phyloP scores from a whole-genome alignment of 2,329 filamentous ascomycete genomes.

The Hirsutella thompsonii region DNA sequence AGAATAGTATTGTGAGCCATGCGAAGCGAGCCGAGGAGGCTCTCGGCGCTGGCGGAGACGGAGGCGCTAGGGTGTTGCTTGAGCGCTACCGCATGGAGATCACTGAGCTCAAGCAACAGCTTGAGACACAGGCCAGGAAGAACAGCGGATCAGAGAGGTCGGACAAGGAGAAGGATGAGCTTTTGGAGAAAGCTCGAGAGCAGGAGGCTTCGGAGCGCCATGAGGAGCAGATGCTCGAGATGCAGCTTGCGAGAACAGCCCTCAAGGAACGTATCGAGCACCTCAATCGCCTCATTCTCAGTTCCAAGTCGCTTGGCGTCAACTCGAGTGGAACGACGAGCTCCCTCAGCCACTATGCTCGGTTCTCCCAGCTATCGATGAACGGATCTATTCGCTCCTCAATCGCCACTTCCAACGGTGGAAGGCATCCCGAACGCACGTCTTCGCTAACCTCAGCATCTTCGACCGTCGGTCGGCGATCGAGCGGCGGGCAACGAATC shows the following conservation, averaged over 20 bases:
- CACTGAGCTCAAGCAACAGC: slow-evolving; percentile 61
- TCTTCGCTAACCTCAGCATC: slow-evolving; percentile 53
- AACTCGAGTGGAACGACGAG: slow-evolving; percentile 66
- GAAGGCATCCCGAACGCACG: slow-evolving; percentile 45
- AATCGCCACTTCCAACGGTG: slow-evolving; percentile 46
- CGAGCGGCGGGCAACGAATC: slow-evolving; percentile 28
- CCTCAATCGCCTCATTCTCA: slow-evolving; percentile 85
- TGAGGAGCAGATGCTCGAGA: slow-evolving; percentile 95
- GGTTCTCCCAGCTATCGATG: slow-evolving; percentile 46
- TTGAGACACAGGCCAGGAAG: slow-evolving; percentile 71
- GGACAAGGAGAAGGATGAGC: slow-evolving; percentile 48
- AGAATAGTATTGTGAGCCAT: slow-evolving; percentile 96
- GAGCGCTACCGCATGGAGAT: slow-evolving; percentile 95
- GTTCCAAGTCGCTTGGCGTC: slow-evolving; percentile 90
- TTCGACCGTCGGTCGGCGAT: slow-evolving; percentile 44
- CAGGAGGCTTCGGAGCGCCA: slow-evolving; percentile 76
- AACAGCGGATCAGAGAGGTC: slow-evolving; percentile 50
- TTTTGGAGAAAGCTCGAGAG: slow-evolving; percentile 61
- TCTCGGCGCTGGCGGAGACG: slow-evolving; percentile 66
- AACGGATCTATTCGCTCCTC: slow-evolving; percentile 54
- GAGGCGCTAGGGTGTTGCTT: slow-evolving; percentile 72
- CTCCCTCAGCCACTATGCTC: slow-evolving; percentile 47
- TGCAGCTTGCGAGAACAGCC: slow-evolving; percentile 91
- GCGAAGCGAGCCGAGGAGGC: slow-evolving; percentile 92
- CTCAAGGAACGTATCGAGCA: slow-evolving; percentile 97